Evolutionary conservation across 208 protist genomes (phyloP), one percentile per base, ranked within the genome.

Genomic region (Giardia muris): DNA sequence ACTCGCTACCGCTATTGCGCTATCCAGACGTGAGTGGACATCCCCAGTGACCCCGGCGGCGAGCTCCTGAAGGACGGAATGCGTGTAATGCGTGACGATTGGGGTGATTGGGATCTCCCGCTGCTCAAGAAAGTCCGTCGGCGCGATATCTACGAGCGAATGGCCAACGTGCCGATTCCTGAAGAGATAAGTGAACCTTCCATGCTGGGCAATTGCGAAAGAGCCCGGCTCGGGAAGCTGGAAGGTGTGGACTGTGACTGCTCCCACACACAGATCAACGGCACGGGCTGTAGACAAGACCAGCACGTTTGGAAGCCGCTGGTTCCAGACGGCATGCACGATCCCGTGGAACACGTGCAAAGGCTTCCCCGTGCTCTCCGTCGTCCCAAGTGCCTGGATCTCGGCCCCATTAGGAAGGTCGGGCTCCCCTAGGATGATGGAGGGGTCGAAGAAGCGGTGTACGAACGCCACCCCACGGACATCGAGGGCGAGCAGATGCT

Each of bases 41-140:
- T 44, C 87, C 2, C n/a, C 0, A 1, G 87, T 48, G 1, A 47
- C 2, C 19, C 2, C 0, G 10, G 1, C 44, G 2, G 87, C 87
- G 42, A 90, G 44, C 2, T n/a, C 42, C 0, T 19, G 10, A 2
- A 47, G 48, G 2, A 3, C 2, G 2, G 4, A 2, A 22, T 90
- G n/a, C n/a, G 45, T 45, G 87, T 47, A 46, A 45, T 90, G 45
- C 43, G 45, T 90, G 1, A 90, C 44, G 2, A 47, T 90, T 30
- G 87, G 87, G 45, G 45, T 90, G 2, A 90, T 3, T 1, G 87
- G 87, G 1, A 90, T n/a, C 44, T 90, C 87, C 4, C 30, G n/a
- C 10, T 22, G 19, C 2, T 90, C 44, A 1, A 90, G 4, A 30
- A 2, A 90, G 45, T 2, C 10, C 30, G 57, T 39, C 10, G 10